phyloP scores from a whole-genome alignment of 495 filamentous ascomycete species.

The Penicillium steckii region DNA sequence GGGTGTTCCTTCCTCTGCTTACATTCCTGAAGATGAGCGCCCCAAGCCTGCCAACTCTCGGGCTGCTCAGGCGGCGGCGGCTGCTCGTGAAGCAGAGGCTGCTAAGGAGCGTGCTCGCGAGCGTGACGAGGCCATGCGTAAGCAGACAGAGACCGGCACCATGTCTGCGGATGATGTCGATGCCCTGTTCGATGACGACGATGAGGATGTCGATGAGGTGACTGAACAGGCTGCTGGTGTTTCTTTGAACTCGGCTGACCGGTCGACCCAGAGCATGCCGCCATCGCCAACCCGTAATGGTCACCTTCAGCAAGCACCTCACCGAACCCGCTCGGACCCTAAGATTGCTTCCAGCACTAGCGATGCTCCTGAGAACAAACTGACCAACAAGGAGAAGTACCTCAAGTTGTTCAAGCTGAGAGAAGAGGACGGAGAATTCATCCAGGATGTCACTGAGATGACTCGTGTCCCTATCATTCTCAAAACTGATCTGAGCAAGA shows the following conservation, averaged over 20 bases:
- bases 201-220: slow-evolving; percentile 85
- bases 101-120: slow-evolving; percentile 76
- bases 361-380: slow-evolving; percentile 68
- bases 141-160: slow-evolving; percentile 89
- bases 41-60: slow-evolving; percentile 65
- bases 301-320: slow-evolving; percentile 66
- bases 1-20: slow-evolving; percentile 92
- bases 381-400: slow-evolving; percentile 96
- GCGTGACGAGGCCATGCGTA: slow-evolving; percentile 80
- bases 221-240: slow-evolving; percentile 84
- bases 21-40: slow-evolving; percentile 94
- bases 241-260: slow-evolving; percentile 70
- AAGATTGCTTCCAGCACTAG: slow-evolving; percentile 75
- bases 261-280: slow-evolving; percentile 93
- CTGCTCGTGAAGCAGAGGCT: slow-evolving; percentile 75
- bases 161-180: slow-evolving; percentile 88
- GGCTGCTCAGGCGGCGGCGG: slow-evolving; percentile 70
- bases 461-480: slow-evolving; percentile 92
- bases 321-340: slow-evolving; percentile 88
- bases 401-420: slow-evolving; percentile 83
- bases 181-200: slow-evolving; percentile 79
- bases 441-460: slow-evolving; percentile 98
- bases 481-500: slow-evolving; percentile 98
- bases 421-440: slow-evolving; percentile 92
- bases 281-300: slow-evolving; percentile 84